Evolutionary conservation across 257 asterid genomes (phyloP).

Genomic region (Fraxinus cuspidata): DNA sequence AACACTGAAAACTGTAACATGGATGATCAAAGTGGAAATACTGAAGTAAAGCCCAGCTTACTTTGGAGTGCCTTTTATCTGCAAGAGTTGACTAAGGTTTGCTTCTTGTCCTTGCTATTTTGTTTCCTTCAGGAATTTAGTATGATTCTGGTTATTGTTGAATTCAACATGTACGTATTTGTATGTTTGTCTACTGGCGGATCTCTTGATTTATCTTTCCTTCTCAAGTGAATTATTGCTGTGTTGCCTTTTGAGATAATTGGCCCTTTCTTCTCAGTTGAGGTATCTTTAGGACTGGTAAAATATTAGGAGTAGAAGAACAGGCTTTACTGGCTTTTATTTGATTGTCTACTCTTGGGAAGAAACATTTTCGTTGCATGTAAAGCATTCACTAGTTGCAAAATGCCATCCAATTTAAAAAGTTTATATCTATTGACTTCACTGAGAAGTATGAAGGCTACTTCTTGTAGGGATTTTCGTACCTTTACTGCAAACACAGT

Average conservation of each 20-base stretch:
- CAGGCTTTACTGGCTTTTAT: background rate
- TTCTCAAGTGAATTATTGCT: background rate
- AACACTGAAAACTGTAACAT: conserved; percentile 31
- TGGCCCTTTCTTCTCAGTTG: background rate
- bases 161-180: background rate
- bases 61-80: conserved; percentile 73
- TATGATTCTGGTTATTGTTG: no score
- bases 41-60: conserved; percentile 62
- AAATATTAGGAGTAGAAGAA: background rate
- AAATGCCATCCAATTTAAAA: background rate
- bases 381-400: background rate
- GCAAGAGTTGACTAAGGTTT: conserved; percentile 67
- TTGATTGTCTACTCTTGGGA: background rate
- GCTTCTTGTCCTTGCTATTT: conserved; percentile 25
- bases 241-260: background rate
- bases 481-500: background rate
- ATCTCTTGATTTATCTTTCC: conserved; percentile 2
- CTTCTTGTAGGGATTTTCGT: background rate
- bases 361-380: background rate
- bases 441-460: no score
- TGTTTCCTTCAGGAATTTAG: background rate
- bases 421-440: no score
- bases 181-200: background rate
- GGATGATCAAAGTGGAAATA: conserved; percentile 36
- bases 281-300: background rate